phyloP scores from a whole-genome alignment of 2,329 filamentous ascomycete species.

The Fusarium nisikadoi region DNA sequence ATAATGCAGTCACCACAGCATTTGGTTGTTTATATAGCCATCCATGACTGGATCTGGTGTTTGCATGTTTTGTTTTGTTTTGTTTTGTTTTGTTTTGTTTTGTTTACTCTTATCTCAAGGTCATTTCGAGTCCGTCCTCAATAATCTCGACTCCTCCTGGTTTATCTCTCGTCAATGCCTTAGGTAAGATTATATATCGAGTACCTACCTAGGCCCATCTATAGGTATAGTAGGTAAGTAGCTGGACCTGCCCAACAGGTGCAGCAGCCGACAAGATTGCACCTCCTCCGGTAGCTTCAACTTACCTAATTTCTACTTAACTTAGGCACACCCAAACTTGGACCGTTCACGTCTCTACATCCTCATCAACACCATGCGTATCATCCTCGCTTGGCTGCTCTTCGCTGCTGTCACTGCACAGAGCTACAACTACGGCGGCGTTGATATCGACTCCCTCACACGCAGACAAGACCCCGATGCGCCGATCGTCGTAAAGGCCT shows the following conservation, averaged over 20 bases:
- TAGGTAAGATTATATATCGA: background rate
- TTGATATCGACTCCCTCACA: conserved; percentile 53
- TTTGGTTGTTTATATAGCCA: background rate
- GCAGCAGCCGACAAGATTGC: background rate
- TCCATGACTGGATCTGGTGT: background rate
- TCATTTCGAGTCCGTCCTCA: background rate
- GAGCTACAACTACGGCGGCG: conserved; percentile 65
- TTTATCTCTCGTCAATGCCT: background rate
- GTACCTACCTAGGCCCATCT: background rate
- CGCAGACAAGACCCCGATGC: conserved; percentile 53
- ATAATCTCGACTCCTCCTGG: background rate
- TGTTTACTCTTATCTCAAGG: background rate
- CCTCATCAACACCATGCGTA: conserved; percentile 24
- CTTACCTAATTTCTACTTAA: background rate
- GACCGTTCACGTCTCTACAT: background rate
- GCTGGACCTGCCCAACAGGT: conserved; percentile 5
- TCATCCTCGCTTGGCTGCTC: conserved; percentile 16
- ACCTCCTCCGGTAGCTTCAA: background rate
- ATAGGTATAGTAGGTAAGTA: background rate
- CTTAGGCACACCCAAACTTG: background rate
- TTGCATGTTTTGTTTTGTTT: background rate
- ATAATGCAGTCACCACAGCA: background rate
- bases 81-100: background rate
- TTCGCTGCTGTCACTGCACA: conserved; percentile 34
- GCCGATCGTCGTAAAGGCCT: conserved; percentile 56